Conservation (phyloP, 805 yeast genomes). For the Blastobotrys robertii region DNA sequence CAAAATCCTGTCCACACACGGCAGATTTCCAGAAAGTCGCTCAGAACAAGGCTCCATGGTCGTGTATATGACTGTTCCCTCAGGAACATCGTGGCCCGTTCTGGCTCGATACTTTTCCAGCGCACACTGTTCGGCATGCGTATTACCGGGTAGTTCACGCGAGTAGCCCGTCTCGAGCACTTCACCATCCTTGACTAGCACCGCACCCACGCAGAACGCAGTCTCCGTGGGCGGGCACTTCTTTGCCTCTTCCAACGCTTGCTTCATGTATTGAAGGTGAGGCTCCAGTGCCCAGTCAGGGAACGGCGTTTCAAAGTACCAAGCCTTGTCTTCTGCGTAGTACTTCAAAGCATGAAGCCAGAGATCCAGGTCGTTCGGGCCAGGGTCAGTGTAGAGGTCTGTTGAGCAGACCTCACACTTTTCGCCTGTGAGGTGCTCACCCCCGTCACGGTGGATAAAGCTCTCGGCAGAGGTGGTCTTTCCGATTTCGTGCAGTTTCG, state of each 20-base stretch:
- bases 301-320: slow-evolving; percentile 67
- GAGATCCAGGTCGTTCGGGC: slow-evolving; percentile 72
- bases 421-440: slow-evolving; percentile 55
- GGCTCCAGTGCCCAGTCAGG: slow-evolving; percentile 76
- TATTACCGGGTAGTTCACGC: slow-evolving; percentile 85
- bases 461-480: slow-evolving; percentile 57
- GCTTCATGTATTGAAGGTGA: slow-evolving; percentile 53
- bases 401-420: slow-evolving; percentile 58
- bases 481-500: slow-evolving; percentile 53
- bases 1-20: slow-evolving; percentile 77
- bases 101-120: slow-evolving; percentile 52
- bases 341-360: slow-evolving; percentile 90
- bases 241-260: slow-evolving; percentile 68
- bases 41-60: slow-evolving; percentile 97
- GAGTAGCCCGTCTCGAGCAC: slow-evolving; percentile 79
- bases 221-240: slow-evolving; percentile 75
- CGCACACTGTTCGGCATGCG: slow-evolving; percentile 97
- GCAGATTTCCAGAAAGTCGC: slow-evolving; percentile 79
- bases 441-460: slow-evolving; percentile 48
- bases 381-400: slow-evolving; percentile 77
- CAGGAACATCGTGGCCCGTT: slow-evolving; percentile 39
- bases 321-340: slow-evolving; percentile 32
- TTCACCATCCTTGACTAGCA: slow-evolving; percentile 52
- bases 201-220: slow-evolving; percentile 93
- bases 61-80: slow-evolving; percentile 75